Conservation (phyloP, 164 flowering plant species). For the Vitis cinerea region DNA sequence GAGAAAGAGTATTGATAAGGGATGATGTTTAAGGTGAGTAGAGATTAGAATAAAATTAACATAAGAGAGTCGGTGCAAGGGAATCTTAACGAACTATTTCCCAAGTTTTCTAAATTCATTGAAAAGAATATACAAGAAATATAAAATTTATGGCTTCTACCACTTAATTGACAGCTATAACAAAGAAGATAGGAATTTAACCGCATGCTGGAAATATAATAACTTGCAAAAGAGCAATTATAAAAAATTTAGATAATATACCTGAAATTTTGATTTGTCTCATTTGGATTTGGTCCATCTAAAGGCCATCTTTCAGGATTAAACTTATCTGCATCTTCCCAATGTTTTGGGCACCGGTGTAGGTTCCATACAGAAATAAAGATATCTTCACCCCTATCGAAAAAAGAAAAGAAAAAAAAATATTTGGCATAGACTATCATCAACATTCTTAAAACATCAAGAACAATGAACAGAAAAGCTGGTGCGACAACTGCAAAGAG, state of each 20-base stretch:
- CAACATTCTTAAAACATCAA: background rate
- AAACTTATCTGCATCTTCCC: slow-evolving; percentile 86
- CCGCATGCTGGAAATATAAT: too few relatives aligned
- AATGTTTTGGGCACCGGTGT: slow-evolving; percentile 73
- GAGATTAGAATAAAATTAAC: too few relatives aligned
- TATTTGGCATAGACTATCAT: background rate
- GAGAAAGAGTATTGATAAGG: too few relatives aligned
- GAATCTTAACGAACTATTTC: too few relatives aligned
- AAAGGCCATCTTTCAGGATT: slow-evolving; percentile 98
- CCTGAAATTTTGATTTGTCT: slow-evolving; percentile 91
- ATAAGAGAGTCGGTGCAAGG: too few relatives aligned
- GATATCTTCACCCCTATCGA: slow-evolving; percentile 83
- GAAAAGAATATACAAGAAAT: too few relatives aligned
- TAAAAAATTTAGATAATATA: slow-evolving; percentile 13
- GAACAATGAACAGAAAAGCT: background rate
- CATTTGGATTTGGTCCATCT: slow-evolving; percentile 94
- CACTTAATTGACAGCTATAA: too few relatives aligned
- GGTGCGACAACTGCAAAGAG: background rate
- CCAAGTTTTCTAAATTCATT: too few relatives aligned
- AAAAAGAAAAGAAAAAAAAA: background rate
- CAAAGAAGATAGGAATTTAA: too few relatives aligned
- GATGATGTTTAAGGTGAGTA: too few relatives aligned
- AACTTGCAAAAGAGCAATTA: background rate
- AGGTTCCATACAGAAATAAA: slow-evolving; percentile 96
- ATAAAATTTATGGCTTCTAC: too few relatives aligned